Evolutionary conservation across 2,329 filamentous ascomycete genomes (phyloP).

Genomic region (Grosmannia serpens): DNA sequence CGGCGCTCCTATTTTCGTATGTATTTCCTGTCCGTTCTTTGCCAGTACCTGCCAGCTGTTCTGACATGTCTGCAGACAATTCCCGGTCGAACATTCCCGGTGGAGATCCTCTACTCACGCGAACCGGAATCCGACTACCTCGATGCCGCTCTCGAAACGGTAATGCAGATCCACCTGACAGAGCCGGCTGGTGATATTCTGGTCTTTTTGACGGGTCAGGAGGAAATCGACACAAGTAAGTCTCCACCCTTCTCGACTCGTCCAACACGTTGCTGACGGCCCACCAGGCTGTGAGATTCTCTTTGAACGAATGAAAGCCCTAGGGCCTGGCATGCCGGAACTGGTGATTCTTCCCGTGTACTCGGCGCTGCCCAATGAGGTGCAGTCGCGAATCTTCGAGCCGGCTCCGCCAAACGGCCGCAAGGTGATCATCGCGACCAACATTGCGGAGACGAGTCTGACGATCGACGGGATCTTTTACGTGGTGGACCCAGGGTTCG

Average conservation of each 20-base stretch:
- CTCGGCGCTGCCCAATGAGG: conserved; percentile 81
- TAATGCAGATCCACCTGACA: conserved; percentile 95
- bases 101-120: conserved; percentile 88
- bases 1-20: conserved; percentile 74
- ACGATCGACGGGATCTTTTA: conserved; percentile 98
- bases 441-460: conserved; percentile 95
- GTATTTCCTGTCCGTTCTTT: neutral
- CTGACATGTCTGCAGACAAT: conserved; percentile 44
- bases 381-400: conserved; percentile 90
- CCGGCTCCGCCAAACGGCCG: conserved; percentile 74
- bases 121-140: conserved; percentile 95
- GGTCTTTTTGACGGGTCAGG: conserved; percentile 93
- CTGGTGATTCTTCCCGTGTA: conserved; percentile 94
- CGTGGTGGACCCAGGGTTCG: conserved; percentile 92
- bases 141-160: conserved; percentile 84
- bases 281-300: conserved; percentile 63
- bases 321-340: conserved; percentile 84
- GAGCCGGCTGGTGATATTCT: conserved; percentile 89
- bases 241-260: neutral
- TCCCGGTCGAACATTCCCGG: conserved; percentile 86
- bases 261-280: neutral
- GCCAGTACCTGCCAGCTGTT: neutral
- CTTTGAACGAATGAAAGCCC: conserved; percentile 88
- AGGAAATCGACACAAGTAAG: conserved; percentile 82
- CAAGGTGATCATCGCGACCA: conserved; percentile 96